Evolutionary conservation across 495 filamentous ascomycete species (phyloP).

Genomic region (Aspergillus sparsus): DNA sequence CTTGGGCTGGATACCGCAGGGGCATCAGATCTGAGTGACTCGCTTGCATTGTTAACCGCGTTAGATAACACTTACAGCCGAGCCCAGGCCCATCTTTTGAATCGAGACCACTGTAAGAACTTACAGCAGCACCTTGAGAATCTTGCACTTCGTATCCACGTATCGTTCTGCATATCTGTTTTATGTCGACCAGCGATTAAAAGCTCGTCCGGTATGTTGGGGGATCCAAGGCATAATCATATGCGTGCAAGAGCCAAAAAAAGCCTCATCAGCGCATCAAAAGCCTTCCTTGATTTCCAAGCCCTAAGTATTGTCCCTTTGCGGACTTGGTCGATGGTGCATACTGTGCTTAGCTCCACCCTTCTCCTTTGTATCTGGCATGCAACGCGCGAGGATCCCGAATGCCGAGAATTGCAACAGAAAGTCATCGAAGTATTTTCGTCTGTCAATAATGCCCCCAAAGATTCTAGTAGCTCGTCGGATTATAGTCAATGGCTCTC

Average conservation of each 20-base stretch:
- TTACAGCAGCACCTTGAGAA: constrained; percentile 41
- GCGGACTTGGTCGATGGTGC: constrained; percentile 43
- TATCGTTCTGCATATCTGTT: constrained; percentile 34
- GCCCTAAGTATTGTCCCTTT: constrained; percentile 36
- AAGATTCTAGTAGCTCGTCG: constrained; percentile 18
- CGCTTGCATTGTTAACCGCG: constrained; percentile 25
- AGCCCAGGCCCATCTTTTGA: constrained; percentile 26
- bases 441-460: constrained; percentile 22
- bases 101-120: constrained; percentile 28
- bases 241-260: constrained; percentile 31
- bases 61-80: constrained; percentile 29
- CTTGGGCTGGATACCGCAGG: constrained; percentile 30
- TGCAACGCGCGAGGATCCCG: constrained; percentile 37
- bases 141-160: constrained; percentile 39
- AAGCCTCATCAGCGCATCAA: constrained; percentile 36
- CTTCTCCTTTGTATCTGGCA: constrained; percentile 44
- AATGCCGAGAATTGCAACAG: constrained; percentile 38
- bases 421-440: constrained; percentile 39
- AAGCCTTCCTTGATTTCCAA: constrained; percentile 39
- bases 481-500: constrained; percentile 37
- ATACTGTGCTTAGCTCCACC: constrained; percentile 40
- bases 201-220: constrained; percentile 11
- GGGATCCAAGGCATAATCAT: constrained; percentile 16
- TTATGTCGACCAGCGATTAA: constrained; percentile 40
- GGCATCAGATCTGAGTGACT: constrained; percentile 17